Base-by-base conservation (phyloP, 108 stramenopile genomes). In the Stephanodiscus triporus region DNA sequence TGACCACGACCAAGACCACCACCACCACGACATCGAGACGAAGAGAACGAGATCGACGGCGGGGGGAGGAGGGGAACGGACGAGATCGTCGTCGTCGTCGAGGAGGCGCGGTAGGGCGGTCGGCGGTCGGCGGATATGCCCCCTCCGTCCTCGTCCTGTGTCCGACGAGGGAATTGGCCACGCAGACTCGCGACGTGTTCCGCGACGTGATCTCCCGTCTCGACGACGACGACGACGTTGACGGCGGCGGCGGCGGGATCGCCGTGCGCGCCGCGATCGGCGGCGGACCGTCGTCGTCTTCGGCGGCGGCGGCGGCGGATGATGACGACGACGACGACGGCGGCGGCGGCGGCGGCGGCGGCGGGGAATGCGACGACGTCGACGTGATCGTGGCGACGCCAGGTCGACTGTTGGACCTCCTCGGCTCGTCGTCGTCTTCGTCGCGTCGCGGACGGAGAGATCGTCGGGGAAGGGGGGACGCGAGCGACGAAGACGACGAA, bases 311-410 rank as follows among this genome's bases (percentile, higher is more conserved):
- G 32, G 32, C 32, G n/a, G n/a, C n/a, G n/a, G n/a, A n/a, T n/a
- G n/a, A n/a, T n/a, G n/a, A n/a, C n/a, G n/a, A n/a, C 76, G 88
- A 30, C 43, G 71, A 2, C 60, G 62, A 50, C 74, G n/a, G 85
- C 89, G 32, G 70, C 56, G n/a, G 58, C n/a, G 50, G 24, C 57
- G 32, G 32, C 32, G 32, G n/a, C n/a, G 32, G 32, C 32, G 32
- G 75, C 47, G 79, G 73, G 47, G 22, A 70, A 11, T 76, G 77
- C 24, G 58, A 60, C 13, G 73, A 49, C 56, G 67, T 89, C n/a
- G 97, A 98, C 56, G 65, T 98, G 14, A 57, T 99, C 20, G 95
- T 99, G 22, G 99, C 98, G 2, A 99, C 99, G 20, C 99, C 99
- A 1, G 99, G 99, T 0, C 75, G 99, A 22, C 83, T 99, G 34